Evolutionary conservation across 768 basidiomycete species (phyloP).

Genomic region (Termitomyces sp.): DNA sequence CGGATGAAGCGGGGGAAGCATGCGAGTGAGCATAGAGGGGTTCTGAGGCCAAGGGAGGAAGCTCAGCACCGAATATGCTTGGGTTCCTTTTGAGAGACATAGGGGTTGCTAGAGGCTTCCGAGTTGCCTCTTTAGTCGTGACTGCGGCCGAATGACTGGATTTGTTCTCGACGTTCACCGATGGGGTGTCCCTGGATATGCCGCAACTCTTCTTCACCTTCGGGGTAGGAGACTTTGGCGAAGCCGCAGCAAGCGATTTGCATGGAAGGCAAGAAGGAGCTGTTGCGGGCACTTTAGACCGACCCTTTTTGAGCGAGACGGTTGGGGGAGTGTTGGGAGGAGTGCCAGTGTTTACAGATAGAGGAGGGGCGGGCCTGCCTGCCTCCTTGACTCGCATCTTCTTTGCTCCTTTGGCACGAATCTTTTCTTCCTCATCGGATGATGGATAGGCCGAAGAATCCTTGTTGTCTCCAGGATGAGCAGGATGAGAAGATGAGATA

Average conservation of each 20-base stretch:
- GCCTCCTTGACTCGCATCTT: conserved; percentile 41
- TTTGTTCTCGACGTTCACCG: neutral
- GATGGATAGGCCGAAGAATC: conserved; percentile 41
- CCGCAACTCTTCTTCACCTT: conserved; percentile 11
- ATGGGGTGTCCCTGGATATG: neutral
- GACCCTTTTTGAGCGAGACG: conserved; percentile 11
- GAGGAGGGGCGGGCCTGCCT: conserved; percentile 14
- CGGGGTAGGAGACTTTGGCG: conserved; percentile 22
- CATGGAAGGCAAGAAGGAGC: conserved; percentile 14
- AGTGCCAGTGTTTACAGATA: conserved; percentile 18
- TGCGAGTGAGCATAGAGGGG: neutral
- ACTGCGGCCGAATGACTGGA: neutral
- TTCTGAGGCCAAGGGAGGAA: conserved; percentile 32
- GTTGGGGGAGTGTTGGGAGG: conserved; percentile 15
- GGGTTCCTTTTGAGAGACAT: conserved; percentile 57
- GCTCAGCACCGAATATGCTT: conserved; percentile 63
- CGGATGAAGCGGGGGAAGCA: conserved; percentile 9
- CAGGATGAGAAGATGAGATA: conserved; percentile 1
- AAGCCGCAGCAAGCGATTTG: conserved; percentile 4
- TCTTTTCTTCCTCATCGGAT: conserved; percentile 74
- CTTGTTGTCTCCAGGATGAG: conserved; percentile 22
- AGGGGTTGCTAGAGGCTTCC: conserved; percentile 22
- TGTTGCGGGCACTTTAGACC: conserved; percentile 17
- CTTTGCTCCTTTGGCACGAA: conserved; percentile 55
- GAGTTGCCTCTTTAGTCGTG: neutral